Percentiles rank a stretch among this genome's conserved stretches.
Conservation (phyloP, 176 grass and related monocot species). For the Oryza australiensis region DNA sequence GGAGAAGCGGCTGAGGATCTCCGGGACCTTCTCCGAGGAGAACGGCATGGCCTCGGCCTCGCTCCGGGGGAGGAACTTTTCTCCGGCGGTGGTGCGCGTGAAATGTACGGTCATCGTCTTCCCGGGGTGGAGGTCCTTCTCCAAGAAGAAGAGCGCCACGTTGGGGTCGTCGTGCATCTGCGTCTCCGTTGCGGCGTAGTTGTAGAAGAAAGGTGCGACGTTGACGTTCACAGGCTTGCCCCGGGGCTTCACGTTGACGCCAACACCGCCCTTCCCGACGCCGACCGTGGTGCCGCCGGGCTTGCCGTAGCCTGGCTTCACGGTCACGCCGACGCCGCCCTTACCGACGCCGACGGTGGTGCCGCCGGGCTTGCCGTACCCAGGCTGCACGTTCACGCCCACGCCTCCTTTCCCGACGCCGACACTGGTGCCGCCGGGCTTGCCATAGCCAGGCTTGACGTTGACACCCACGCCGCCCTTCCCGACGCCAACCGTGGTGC, state of each 20-base stretch:
- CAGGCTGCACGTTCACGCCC: conserved; percentile 41
- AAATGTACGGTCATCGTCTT: conserved; percentile 64
- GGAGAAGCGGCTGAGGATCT: conserved; percentile 64
- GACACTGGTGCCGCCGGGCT: conserved; percentile 35
- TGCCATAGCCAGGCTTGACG: conserved; percentile 38
- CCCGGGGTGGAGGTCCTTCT: conserved; percentile 61
- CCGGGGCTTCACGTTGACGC: conserved; percentile 47
- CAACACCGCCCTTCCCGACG: conserved; percentile 40
- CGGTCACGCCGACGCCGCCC: conserved; percentile 53
- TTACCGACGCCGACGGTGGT: conserved; percentile 38
- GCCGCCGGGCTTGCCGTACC: conserved; percentile 48
- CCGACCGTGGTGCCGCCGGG: conserved; percentile 48
- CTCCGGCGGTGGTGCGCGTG: conserved; percentile 14
- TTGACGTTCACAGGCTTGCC: conserved; percentile 21
- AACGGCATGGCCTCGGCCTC: conserved; percentile 72
- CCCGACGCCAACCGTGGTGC: conserved; percentile 29
- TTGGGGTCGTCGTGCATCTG: conserved; percentile 67
- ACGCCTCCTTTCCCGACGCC: conserved; percentile 55
- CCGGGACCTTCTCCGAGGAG: conserved; percentile 58
- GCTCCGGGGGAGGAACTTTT: conserved; percentile 51
- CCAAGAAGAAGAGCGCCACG: conserved; percentile 70
- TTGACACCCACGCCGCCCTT: conserved; percentile 31
- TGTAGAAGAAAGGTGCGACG: not conserved
- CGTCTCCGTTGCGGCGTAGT: conserved; percentile 59
- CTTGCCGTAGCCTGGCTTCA: conserved; percentile 41